phyloP scores from a whole-genome alignment of 768 basidiomycete genomes.

The Sutorius australiensis region DNA sequence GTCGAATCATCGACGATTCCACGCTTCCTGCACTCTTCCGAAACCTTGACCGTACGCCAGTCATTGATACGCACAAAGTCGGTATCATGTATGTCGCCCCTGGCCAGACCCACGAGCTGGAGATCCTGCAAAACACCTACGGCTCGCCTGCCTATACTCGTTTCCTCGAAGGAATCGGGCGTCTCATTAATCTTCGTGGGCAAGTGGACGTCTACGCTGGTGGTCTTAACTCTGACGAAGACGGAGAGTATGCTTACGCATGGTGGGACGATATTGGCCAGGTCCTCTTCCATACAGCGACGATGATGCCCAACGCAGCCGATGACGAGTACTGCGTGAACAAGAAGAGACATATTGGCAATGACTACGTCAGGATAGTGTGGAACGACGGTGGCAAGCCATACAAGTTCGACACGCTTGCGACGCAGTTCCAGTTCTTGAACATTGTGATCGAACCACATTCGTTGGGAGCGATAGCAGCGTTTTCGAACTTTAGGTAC shows the following conservation, averaged over 20 bases:
- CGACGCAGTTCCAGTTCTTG: conserved; percentile 93
- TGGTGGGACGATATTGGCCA: conserved; percentile 99
- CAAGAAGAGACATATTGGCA: conserved; percentile 96
- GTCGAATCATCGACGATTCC: conserved; percentile 51
- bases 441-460: conserved; percentile 97
- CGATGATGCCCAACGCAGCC: conserved; percentile 85
- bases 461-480: conserved; percentile 77
- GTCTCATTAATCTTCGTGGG: conserved; percentile 82
- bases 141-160: conserved; percentile 94
- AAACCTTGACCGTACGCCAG: conserved; percentile 78
- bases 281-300: conserved; percentile 92
- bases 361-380: conserved; percentile 92
- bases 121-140: conserved; percentile 85
- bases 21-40: conserved; percentile 56
- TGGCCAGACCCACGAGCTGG: conserved; percentile 77
- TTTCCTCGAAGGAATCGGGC: conserved; percentile 86
- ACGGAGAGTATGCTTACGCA: conserved; percentile 96
- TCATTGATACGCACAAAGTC: conserved; percentile 96
- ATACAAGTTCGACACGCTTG: conserved; percentile 88
- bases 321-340: conserved; percentile 68
- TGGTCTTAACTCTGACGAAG: conserved; percentile 83
- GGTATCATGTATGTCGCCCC: conserved; percentile 95
- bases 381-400: conserved; percentile 95
- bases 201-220: conserved; percentile 93
- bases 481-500: conserved; percentile 64